phyloP scores from a whole-genome alignment of 176 grass and related monocot genomes.

The Carex littledalei region DNA sequence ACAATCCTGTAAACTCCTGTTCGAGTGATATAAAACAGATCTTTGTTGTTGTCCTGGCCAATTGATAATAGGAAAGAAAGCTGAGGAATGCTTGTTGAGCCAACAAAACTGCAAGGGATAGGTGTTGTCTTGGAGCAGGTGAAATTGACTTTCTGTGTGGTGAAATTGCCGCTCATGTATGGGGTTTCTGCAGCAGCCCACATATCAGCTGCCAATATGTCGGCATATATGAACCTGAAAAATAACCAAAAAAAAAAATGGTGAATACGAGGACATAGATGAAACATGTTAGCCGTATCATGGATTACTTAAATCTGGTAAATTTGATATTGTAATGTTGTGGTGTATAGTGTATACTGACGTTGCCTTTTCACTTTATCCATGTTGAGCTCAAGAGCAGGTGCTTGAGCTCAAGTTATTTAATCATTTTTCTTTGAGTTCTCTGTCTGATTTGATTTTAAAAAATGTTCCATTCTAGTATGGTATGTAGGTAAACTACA shows the following conservation, averaged over 20 bases:
- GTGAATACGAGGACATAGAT: slow-evolving; percentile 3
- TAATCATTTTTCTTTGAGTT: background rate
- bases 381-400: background rate
- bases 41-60: slow-evolving; percentile 7
- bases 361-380: background rate
- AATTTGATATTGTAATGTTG: background rate
- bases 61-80: background rate
- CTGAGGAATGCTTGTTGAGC: slow-evolving; percentile 1
- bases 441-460: background rate
- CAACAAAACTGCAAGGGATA: background rate
- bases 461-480: background rate
- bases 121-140: slow-evolving; percentile 11
- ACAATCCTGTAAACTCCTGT: slow-evolving; percentile 23
- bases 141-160: background rate
- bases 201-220: slow-evolving; percentile 8
- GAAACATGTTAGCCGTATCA: slow-evolving; percentile 26
- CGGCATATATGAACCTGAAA: slow-evolving; percentile 14
- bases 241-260: background rate
- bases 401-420: background rate
- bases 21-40: background rate
- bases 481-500: background rate
- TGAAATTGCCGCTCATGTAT: slow-evolving; percentile 15
- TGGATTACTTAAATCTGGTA: background rate
- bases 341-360: background rate
- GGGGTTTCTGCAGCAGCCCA: slow-evolving; percentile 14